phyloP scores from a whole-genome alignment of 1,284 basidiomycete genomes.

The Mycosarcoma maydis region DNA sequence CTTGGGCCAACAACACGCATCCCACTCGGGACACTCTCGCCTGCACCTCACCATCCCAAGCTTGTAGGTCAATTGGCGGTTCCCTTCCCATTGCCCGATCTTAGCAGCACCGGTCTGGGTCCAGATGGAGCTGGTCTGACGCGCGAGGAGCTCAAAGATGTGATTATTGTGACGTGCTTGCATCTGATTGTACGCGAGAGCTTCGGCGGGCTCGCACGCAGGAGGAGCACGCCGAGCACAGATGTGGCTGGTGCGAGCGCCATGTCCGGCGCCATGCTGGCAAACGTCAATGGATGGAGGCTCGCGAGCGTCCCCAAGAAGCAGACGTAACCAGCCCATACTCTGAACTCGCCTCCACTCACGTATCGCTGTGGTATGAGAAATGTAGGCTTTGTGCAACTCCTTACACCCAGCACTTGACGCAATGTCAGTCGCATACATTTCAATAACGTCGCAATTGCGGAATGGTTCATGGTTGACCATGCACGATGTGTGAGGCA shows the following conservation, averaged over 20 bases:
- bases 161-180: conserved; percentile 84
- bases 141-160: conserved; percentile 93
- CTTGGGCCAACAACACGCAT: conserved; percentile 64
- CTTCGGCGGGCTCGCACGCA: conserved; percentile 81
- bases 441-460: no score
- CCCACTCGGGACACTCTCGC: conserved; percentile 72
- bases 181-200: conserved; percentile 92
- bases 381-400: no score
- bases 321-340: not conserved
- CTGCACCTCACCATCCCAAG: conserved; percentile 95
- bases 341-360: no score
- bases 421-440: no score
- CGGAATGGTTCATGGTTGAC: no score
- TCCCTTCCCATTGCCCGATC: conserved; percentile 76
- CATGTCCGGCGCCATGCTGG: not conserved
- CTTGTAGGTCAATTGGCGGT: conserved; percentile 89
- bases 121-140: conserved; percentile 68
- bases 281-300: conserved; percentile 38
- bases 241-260: conserved; percentile 3
- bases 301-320: conserved; percentile 45
- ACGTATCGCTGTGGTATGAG: no score
- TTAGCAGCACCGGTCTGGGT: conserved; percentile 54
- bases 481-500: no score
- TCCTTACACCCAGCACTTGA: no score
- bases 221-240: conserved; percentile 71